Evolutionary conservation across 768 basidiomycete genomes (phyloP).

Genomic region (Suillus subalutaceus): DNA sequence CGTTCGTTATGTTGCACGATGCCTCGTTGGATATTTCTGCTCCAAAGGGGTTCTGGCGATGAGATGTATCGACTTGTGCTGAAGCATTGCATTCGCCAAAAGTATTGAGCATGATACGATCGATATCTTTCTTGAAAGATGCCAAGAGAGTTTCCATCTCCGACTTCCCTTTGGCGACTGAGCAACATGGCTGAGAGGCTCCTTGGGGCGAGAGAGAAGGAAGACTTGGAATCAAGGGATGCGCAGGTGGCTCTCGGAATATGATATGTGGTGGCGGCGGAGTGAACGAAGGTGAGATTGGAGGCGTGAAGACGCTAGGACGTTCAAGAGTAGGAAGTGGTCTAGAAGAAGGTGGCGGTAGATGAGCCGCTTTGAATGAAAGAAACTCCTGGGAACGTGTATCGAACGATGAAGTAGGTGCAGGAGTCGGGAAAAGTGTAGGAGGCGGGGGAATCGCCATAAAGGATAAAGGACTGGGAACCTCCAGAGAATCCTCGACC

Average conservation of each 20-base stretch:
- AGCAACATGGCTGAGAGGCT: slow-evolving; percentile 40
- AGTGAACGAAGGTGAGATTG: background rate
- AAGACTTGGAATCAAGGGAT: slow-evolving; percentile 14
- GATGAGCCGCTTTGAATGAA: background rate
- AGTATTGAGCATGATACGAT: slow-evolving; percentile 43
- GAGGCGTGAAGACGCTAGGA: slow-evolving; percentile 2
- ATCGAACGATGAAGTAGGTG: background rate
- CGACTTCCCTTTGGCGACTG: slow-evolving; percentile 46
- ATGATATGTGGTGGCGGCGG: slow-evolving; percentile 35
- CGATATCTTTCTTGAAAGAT: slow-evolving; percentile 58
- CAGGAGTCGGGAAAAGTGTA: background rate
- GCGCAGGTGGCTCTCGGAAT: slow-evolving; percentile 27
- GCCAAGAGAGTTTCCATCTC: slow-evolving; percentile 51
- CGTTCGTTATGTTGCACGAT: background rate
- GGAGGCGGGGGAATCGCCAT: slow-evolving; percentile 9
- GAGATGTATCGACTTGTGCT: slow-evolving; percentile 2
- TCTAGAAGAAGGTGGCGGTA: background rate
- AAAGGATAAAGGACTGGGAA: background rate
- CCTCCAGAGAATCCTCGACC: background rate
- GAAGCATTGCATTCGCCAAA: slow-evolving; percentile 31
- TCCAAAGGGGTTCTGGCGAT: background rate
- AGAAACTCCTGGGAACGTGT: background rate
- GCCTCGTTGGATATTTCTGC: background rate
- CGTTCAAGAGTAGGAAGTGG: slow-evolving; percentile 5
- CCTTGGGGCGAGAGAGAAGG: slow-evolving; percentile 21